Evolutionary conservation across 2,329 filamentous ascomycete genomes (phyloP).

Genomic region (Exophiala sideris): DNA sequence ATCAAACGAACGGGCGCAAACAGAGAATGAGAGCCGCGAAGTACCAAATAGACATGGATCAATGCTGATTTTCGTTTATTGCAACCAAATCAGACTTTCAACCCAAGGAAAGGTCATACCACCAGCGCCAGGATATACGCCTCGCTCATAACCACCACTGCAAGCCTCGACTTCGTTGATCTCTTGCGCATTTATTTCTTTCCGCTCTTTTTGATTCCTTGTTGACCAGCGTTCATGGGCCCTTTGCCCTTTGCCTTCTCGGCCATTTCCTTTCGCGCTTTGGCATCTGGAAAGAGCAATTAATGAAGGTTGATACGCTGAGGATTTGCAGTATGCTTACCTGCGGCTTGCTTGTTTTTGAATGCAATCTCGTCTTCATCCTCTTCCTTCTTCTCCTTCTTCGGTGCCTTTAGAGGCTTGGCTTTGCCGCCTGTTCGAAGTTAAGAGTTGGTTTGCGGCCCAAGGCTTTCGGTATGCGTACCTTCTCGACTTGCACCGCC

Average conservation of each 20-base stretch:
- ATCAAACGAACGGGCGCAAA: no score
- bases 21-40: background rate
- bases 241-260: constrained; percentile 82
- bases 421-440: constrained; percentile 66
- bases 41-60: background rate
- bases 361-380: constrained; percentile 84
- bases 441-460: constrained; percentile 4
- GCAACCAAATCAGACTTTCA: no score
- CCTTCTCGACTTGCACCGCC: constrained; percentile 67
- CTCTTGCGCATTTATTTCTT: constrained; percentile 53
- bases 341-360: constrained; percentile 78
- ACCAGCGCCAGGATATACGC: constrained; percentile 15
- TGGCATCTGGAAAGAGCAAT: constrained; percentile 59
- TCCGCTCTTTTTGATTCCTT: constrained; percentile 99
- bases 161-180: background rate
- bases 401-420: constrained; percentile 82
- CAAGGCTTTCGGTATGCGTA: constrained; percentile 32
- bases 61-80: background rate
- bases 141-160: constrained; percentile 14
- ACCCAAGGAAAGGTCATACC: background rate
- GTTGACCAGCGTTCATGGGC: constrained; percentile 74
- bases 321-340: constrained; percentile 51
- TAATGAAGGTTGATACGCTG: background rate
- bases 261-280: constrained; percentile 80
- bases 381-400: constrained; percentile 77